These are phyloP conservation scores for Boeremia lycopersici DNA, from an alignment of 2,329 filamentous ascomycete species.

Conservation along the genomic window DNA sequence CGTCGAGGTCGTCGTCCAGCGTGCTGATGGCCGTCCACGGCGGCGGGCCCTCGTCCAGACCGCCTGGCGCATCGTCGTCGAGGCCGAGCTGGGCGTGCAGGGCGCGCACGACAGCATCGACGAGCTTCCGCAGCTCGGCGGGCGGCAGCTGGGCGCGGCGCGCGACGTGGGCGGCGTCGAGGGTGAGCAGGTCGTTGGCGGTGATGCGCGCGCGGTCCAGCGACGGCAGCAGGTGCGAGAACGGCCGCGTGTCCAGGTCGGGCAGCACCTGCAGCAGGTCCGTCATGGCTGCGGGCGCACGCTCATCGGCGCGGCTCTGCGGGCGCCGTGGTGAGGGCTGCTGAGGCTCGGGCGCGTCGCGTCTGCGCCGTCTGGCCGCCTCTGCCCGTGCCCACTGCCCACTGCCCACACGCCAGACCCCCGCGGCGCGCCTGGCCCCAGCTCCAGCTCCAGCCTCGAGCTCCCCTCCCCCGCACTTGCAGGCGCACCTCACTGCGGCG, in stretches of 20 bases:
- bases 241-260: constrained; percentile 73
- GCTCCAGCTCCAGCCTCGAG: background rate
- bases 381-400: background rate
- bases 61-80: constrained; percentile 33
- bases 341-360: background rate
- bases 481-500: background rate
- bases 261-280: constrained; percentile 86
- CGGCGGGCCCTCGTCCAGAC: constrained; percentile 29
- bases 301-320: constrained; percentile 31
- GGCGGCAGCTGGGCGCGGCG: constrained; percentile 84
- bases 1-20: constrained; percentile 75
- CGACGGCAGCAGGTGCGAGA: constrained; percentile 75
- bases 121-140: constrained; percentile 77
- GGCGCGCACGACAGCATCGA: constrained; percentile 68
- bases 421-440: background rate
- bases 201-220: constrained; percentile 80
- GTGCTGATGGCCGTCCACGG: constrained; percentile 74
- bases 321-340: background rate
- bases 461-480: constrained; percentile 6
- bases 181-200: constrained; percentile 81
- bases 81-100: constrained; percentile 68
- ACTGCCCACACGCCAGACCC: constrained; percentile 1
- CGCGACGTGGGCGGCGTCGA: constrained; percentile 81
- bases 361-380: background rate
- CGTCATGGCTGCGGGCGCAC: constrained; percentile 64